A percentile compares a stretch with the other conserved stretches of the same genome.
phyloP scores from a whole-genome alignment of 1,284 basidiomycete genomes.

The Puccinia triticina region DNA sequence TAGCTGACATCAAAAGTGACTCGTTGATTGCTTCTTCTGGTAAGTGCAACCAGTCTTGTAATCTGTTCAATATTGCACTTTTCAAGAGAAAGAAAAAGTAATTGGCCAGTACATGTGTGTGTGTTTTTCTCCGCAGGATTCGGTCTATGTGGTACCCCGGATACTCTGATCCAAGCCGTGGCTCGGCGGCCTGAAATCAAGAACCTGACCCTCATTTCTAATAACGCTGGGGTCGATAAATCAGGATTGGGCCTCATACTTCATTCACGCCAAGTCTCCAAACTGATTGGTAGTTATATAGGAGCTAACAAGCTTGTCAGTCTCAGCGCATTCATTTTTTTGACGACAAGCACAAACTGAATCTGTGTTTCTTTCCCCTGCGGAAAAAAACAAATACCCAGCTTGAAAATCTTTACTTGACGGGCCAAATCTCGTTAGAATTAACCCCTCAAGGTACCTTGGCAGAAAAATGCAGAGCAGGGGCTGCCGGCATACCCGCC shows the following conservation, averaged over 20 bases:
- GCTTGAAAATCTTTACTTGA: constrained; percentile 70
- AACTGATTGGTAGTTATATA: constrained; percentile 82
- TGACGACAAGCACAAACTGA: neutral
- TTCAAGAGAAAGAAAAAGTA: neutral
- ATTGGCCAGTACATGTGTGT: neutral
- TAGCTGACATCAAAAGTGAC: constrained; percentile 40
- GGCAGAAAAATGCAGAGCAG: constrained; percentile 84
- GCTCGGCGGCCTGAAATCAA: constrained; percentile 71
- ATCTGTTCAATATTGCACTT: neutral
- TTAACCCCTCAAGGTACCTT: constrained; percentile 88
- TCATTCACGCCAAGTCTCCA: constrained; percentile 75
- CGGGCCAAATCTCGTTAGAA: constrained; percentile 79
- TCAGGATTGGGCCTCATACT: constrained; percentile 79
- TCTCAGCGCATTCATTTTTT: neutral
- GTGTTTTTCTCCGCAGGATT: constrained; percentile 55
- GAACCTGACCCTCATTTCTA: constrained; percentile 77
- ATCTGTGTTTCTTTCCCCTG: neutral
- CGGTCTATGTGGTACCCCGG: constrained; percentile 63
- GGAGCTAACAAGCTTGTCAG: constrained; percentile 65
- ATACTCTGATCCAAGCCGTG: constrained; percentile 82
- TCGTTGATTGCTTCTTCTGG: constrained; percentile 47
- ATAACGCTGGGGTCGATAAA: constrained; percentile 80
- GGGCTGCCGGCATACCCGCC: constrained; percentile 91
- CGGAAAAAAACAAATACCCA: neutral
- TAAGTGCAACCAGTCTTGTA: neutral